Evolutionary conservation across 2,329 filamentous ascomycete species (phyloP), one percentile per base, ranked within the genome.

Genomic region (Diplodia corticola): DNA sequence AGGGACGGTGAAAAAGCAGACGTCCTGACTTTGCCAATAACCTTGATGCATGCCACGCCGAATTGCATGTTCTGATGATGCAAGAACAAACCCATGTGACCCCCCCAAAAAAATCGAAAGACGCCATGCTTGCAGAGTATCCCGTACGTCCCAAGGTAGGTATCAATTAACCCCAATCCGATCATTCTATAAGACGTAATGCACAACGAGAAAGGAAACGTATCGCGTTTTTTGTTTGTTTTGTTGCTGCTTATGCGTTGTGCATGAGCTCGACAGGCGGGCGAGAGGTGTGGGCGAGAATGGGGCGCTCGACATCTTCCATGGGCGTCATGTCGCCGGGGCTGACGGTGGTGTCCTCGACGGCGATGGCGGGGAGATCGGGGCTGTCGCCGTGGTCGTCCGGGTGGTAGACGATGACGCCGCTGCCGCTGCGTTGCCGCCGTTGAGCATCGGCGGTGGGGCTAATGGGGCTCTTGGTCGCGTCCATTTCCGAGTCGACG

Each of bases 331-430:
- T 77, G 33, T 85, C 84, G 44, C 79, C 80, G 2, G 81, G 79
- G 30, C 74, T 79, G 35, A 76, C 78, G 2, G 80, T 86, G 13
- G 84, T 87, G 74, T 89, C 86, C 73, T 88, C 86, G 2, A 89
- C 86, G 72, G 86, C 84, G 44, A 89, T 88, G 1, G 85, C 86
- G 1, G 87, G 87, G 46, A 89, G 74, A 69, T 83, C 79, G 0
- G 86, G 85, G 65, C 82, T 86, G 67, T 84, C 79, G 2, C 87
- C 87, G 69, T 89, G 86, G 50, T 88, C 84, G 64, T 86, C 82
- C 0, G 87, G 87, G 69, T 89, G 80, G 72, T 87, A 89, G 59
- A 89, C 86, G 50, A 89, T 79, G 0, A 86, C 88, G 35, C 84
- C 83, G 72, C 85, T 88, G 49, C 86, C 80, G 3, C 80, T 80